Base-by-base conservation (phyloP, 352 stramenopile species). In the Globisporangium cystogenes region DNA sequence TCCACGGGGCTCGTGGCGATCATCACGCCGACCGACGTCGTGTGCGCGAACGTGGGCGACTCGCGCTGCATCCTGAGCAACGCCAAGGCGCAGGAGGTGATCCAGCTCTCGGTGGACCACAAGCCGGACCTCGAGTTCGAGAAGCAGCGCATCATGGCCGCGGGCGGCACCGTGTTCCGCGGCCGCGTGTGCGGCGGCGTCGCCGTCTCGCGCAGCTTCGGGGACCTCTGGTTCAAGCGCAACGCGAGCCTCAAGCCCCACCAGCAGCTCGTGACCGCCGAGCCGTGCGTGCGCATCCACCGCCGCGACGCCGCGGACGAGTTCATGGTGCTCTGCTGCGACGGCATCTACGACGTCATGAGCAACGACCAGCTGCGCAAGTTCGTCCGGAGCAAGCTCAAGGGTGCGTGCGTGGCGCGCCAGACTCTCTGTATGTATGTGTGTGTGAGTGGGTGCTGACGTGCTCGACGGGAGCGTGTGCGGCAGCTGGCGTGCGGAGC, bases 261-360 rank as follows among this genome's bases (percentile, higher is more conserved):
- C 62, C 76, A 93, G 68, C 84, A 95, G 62, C 70, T 93, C 35
- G 84, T 95, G 55, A 93, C 83, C 43, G 78, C 84, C 7, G 84
- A 95, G 61, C 84, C 84, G 3, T 93, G 80, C 52, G 72, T 95
- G 47, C 78, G 78, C 33, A 79, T 92, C 54, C 81, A 91, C 44
- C 68, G 62, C 21, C 84, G 82, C 21, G 69, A 87, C 51, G 21
- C 72, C 6, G 69, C 93, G 4, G 92, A 98, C 62, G 86, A 98
- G 65, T 97, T 97, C 57, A 69, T 98, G 16, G 70, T 97, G 49
- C 73, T 98, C 16, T 88, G 80, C 44, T 98, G 90, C 57, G 93
- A 98, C 57, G 93, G 93, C 52, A 92, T 98, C 52, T 98, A 90
- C 69, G 93, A 98, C 57, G 93, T 98, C 31, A 97, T 98, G 86